phyloP scores from a whole-genome alignment of 2,329 filamentous ascomycete genomes.

The Phymatotrichopsis omnivora region DNA sequence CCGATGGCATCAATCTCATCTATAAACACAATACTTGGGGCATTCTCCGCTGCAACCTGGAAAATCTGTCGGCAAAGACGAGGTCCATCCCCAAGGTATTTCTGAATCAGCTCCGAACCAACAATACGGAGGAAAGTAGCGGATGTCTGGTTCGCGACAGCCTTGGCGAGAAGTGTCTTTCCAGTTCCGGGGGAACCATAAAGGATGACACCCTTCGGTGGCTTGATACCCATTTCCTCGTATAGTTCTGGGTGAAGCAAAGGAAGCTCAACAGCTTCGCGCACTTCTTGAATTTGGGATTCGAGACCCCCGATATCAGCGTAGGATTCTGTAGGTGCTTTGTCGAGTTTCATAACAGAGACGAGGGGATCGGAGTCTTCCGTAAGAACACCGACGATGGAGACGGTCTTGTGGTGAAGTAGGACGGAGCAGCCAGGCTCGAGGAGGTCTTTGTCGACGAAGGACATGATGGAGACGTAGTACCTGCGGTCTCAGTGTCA shows the following conservation, averaged over 20 bases:
- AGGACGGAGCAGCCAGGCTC: constrained; percentile 93
- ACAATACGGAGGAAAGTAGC: constrained; percentile 97
- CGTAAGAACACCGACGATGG: constrained; percentile 91
- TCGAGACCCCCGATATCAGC: constrained; percentile 97
- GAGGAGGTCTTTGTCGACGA: constrained; percentile 95
- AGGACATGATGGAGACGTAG: constrained; percentile 94
- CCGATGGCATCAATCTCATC: constrained; percentile 99
- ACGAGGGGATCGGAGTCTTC: constrained; percentile 93
- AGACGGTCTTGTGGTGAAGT: constrained; percentile 94
- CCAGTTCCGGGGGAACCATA: constrained; percentile 96
- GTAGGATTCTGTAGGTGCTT: constrained; percentile 95
- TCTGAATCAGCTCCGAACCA: constrained; percentile 94
- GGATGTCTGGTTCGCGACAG: constrained; percentile 97
- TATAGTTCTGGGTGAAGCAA: constrained; percentile 93
- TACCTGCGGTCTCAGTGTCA: constrained; percentile 15
- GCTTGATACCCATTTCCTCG: constrained; percentile 99
- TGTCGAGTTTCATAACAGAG: constrained; percentile 98
- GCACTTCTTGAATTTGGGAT: constrained; percentile 90
- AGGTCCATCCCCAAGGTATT: constrained; percentile 94
- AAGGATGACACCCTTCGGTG: constrained; percentile 96
- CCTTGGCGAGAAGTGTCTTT: constrained; percentile 97
- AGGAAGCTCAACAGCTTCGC: constrained; percentile 92
- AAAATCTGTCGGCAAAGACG: constrained; percentile 88
- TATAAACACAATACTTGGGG: constrained; percentile 96
- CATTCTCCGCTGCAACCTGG: constrained; percentile 84